phyloP scores from a whole-genome alignment of 2,329 filamentous ascomycete genomes.

The Arachnomyces sp. region DNA sequence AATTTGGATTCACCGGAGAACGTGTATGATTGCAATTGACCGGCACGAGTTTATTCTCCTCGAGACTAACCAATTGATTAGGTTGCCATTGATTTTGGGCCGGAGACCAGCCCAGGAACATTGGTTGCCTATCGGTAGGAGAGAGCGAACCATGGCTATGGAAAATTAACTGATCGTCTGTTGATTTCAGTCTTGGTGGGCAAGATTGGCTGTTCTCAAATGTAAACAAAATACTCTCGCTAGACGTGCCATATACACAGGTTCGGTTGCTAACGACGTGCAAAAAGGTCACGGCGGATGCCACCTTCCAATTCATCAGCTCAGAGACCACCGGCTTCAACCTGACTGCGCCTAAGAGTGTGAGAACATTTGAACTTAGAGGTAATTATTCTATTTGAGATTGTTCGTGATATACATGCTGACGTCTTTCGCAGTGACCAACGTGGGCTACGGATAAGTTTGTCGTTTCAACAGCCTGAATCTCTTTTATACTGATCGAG shows the following conservation, averaged over 20 bases:
- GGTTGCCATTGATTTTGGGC: slow-evolving; percentile 49
- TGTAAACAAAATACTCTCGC: too few relatives aligned
- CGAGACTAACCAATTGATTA: slow-evolving; percentile 12
- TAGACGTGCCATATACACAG: slow-evolving; percentile 13
- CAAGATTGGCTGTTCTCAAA: slow-evolving; percentile 57
- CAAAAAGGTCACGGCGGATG: slow-evolving; percentile 1
- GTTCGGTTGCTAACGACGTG: background rate
- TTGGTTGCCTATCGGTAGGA: slow-evolving; percentile 45
- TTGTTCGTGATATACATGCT: slow-evolving; percentile 4
- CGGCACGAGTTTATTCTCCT: too few relatives aligned
- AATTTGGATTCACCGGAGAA: slow-evolving; percentile 49
- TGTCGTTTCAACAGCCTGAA: background rate
- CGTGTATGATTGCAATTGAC: slow-evolving; percentile 24
- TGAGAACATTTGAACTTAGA: slow-evolving; percentile 49
- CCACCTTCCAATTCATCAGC: slow-evolving; percentile 49
- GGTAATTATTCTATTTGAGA: slow-evolving; percentile 12
- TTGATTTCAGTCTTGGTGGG: slow-evolving; percentile 40
- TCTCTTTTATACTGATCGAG: slow-evolving; percentile 13
- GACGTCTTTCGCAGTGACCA: slow-evolving; percentile 40
- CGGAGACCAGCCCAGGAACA: slow-evolving; percentile 42
- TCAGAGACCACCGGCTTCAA: slow-evolving; percentile 39
- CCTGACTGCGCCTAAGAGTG: slow-evolving; percentile 36
- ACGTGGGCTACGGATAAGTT: slow-evolving; percentile 50
- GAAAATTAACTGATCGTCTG: slow-evolving; percentile 2
- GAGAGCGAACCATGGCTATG: background rate